phyloP scores from a whole-genome alignment of 2,329 filamentous ascomycete species.

The Shiraia bambusicola region DNA sequence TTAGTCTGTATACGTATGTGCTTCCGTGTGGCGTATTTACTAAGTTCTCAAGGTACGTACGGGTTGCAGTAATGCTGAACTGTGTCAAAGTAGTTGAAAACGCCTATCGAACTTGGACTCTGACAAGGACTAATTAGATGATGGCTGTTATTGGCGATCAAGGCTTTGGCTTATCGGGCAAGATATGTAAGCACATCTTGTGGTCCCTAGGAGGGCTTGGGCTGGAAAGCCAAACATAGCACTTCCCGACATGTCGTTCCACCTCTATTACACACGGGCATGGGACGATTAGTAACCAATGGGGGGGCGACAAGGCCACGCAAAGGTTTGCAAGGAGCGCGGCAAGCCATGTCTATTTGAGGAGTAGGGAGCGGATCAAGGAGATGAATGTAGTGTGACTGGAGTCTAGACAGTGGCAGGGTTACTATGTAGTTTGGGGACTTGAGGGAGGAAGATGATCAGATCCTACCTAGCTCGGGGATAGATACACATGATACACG shows the following conservation, averaged over 20 bases:
- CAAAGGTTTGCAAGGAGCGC: slow-evolving; percentile 37
- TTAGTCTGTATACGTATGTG: slow-evolving; percentile 60
- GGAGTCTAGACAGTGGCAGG: slow-evolving; percentile 33
- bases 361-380: slow-evolving; percentile 39
- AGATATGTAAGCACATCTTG: slow-evolving; percentile 55
- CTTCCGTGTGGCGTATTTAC: slow-evolving; percentile 55
- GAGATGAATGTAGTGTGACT: slow-evolving; percentile 32
- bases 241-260: slow-evolving; percentile 58
- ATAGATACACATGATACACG: slow-evolving; percentile 30
- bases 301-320: slow-evolving; percentile 51
- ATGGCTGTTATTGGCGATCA: slow-evolving; percentile 67
- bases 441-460: slow-evolving; percentile 28
- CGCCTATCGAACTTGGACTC: slow-evolving; percentile 59
- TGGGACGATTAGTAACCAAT: slow-evolving; percentile 40
- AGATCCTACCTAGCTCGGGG: slow-evolving; percentile 31
- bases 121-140: too few relatives aligned
- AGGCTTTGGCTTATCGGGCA: slow-evolving; percentile 54
- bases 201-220: slow-evolving; percentile 52
- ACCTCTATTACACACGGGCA: slow-evolving; percentile 51
- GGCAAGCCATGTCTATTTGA: slow-evolving; percentile 47
- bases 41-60: slow-evolving; percentile 60
- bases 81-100: slow-evolving; percentile 63
- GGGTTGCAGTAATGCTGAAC: slow-evolving; percentile 42
- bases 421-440: slow-evolving; percentile 25
- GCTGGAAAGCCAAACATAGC: slow-evolving; percentile 56